Conservation (phyloP, 2,329 filamentous ascomycete species). For the Paradendryphiella salina region DNA sequence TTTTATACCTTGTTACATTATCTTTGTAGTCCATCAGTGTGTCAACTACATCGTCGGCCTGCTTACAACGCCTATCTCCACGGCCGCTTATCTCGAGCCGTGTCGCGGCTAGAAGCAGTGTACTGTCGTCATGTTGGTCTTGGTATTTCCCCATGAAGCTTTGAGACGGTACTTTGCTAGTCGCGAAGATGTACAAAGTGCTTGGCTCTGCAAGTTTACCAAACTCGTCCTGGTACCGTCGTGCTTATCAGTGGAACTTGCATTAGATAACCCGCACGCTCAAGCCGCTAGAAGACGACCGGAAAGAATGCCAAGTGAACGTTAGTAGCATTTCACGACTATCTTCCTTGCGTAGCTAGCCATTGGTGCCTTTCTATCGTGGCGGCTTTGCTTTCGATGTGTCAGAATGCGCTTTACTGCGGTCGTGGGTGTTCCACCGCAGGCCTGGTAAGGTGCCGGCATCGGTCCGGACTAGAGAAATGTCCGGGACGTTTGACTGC, state of each 20-base stretch:
- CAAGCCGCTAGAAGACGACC: constrained; percentile 6
- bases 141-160: constrained; percentile 8
- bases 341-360: not conserved
- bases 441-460: not conserved
- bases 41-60: constrained; percentile 7
- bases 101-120: constrained; percentile 4
- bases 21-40: not conserved
- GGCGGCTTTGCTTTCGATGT: not conserved
- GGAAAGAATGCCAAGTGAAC: constrained; percentile 10
- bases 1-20: constrained; percentile 4
- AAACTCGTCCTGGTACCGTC: not conserved
- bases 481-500: not conserved
- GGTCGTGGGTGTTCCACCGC: not conserved
- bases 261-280: constrained; percentile 9
- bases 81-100: constrained; percentile 10
- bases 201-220: constrained; percentile 4
- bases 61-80: constrained; percentile 9
- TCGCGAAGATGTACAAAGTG: not conserved
- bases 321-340: not conserved
- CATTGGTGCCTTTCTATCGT: not conserved
- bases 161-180: constrained; percentile 1
- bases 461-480: not conserved
- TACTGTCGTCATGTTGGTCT: constrained; percentile 6
- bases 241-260: constrained; percentile 18
- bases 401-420: not conserved